phyloP scores from a whole-genome alignment of 2,329 filamentous ascomycete genomes.

The Monosporascus sp. region DNA sequence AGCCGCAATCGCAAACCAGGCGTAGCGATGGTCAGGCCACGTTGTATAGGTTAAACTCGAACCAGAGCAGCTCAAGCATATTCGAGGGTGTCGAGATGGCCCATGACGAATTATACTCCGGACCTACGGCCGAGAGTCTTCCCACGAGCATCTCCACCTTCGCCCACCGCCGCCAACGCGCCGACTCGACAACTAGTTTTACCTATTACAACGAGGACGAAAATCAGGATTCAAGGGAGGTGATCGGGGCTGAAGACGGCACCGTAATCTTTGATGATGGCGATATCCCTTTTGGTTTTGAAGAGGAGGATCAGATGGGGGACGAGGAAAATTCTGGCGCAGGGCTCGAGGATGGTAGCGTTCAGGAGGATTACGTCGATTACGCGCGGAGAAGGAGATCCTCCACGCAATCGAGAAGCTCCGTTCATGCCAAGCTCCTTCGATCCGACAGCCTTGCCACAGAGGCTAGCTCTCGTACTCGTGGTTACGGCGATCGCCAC shows the following conservation, averaged over 20 bases:
- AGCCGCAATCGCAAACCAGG: neutral
- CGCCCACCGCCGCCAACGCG: conserved; percentile 71
- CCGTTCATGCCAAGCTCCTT: conserved; percentile 60
- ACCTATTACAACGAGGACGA: conserved; percentile 76
- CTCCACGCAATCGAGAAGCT: conserved; percentile 53
- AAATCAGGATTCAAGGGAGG: conserved; percentile 32
- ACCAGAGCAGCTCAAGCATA: conserved; percentile 72
- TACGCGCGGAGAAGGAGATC: conserved; percentile 55
- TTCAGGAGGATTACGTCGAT: conserved; percentile 43
- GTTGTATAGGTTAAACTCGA: conserved; percentile 63
- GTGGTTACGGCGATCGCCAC: neutral
- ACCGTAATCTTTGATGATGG: conserved; percentile 23
- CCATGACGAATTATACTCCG: conserved; percentile 89
- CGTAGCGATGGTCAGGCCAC: conserved; percentile 15
- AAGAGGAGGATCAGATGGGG: conserved; percentile 14
- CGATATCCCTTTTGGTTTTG: conserved; percentile 26
- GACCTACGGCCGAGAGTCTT: conserved; percentile 91
- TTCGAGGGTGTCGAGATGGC: conserved; percentile 99
- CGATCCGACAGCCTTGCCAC: conserved; percentile 67
- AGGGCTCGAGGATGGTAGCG: conserved; percentile 36
- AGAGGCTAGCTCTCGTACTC: conserved; percentile 54
- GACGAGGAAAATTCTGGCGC: conserved; percentile 32
- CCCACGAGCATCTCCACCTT: conserved; percentile 92
- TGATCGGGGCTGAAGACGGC: conserved; percentile 34
- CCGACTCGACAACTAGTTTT: conserved; percentile 84